Percentiles rank a stretch among this genome's conserved stretches.
Evolutionary conservation across 495 filamentous ascomycete species (phyloP).

Genomic region (Poronia punctata): DNA sequence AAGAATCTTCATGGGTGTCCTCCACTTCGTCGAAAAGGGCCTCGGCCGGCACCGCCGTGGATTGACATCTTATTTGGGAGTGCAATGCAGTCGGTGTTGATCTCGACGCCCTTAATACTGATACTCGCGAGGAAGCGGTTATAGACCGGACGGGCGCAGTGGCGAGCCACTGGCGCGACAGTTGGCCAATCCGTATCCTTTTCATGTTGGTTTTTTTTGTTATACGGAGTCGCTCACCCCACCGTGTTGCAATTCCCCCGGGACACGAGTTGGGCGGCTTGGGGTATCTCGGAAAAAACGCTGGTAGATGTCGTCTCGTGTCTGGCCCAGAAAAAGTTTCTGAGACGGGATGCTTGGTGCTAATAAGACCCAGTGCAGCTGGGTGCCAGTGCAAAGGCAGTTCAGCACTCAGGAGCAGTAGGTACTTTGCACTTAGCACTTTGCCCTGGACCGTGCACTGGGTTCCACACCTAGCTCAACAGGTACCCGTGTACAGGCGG

Average conservation of each 20-base stretch:
- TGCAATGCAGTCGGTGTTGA: constrained; percentile 17
- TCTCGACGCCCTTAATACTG: constrained; percentile 18
- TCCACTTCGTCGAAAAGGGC: constrained; percentile 16
- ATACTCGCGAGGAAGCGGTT: constrained; percentile 16
- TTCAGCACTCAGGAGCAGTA: not conserved
- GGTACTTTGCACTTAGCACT: not conserved
- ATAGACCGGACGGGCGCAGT: constrained; percentile 13
- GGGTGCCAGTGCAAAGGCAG: not conserved
- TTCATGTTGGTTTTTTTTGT: constrained; percentile 25
- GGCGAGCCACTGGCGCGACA: constrained; percentile 63
- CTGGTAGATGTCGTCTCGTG: constrained; percentile 17
- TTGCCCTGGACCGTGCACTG: constrained; percentile 11
- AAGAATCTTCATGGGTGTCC: not conserved
- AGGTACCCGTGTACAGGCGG: not conserved
- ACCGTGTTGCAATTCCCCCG: constrained; percentile 14
- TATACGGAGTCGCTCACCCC: constrained; percentile 21
- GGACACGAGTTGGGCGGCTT: constrained; percentile 20
- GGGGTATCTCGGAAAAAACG: constrained; percentile 15
- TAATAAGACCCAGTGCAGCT: constrained; percentile 9
- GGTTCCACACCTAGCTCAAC: not conserved
- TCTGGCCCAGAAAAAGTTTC: constrained; percentile 29
- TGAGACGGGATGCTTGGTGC: constrained; percentile 17
- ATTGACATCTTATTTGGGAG: constrained; percentile 28
- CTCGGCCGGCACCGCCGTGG: constrained; percentile 10
- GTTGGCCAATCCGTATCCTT: constrained; percentile 62